Evolutionary conservation across 305 asterid species (phyloP), one percentile per base, ranked within the genome.

Genomic region (Nicotiana rustica): DNA sequence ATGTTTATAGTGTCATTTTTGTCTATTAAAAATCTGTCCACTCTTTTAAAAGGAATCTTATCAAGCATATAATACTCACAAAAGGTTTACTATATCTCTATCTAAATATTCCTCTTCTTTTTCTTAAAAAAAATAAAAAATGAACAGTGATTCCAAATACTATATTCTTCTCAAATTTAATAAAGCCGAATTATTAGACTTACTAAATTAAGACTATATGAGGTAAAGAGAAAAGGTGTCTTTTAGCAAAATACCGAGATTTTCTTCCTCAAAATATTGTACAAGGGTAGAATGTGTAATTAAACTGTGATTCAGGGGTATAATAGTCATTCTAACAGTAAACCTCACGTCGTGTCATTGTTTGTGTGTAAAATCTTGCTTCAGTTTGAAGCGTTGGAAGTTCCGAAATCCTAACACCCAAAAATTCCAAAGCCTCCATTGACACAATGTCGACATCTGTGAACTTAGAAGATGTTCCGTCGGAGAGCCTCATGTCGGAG

Each of bases 401-500:
- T 15, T 52, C 65, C 80, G 47, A 52, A 49, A 7, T 25, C 64
- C 44, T 6, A 21, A 71, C 38, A 6, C 19, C 19, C 61, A 3
- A 41, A 41, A 41, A 3, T 41, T 4, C 49, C 47, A 38, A 41
- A 41, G 12, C 3, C 49, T 41, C 49, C 49, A 41, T 41, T 41
- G 49, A 41, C 8, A 8, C 49, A 41, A 75, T 75, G 80, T 75
- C 80, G 47, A 52, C 80, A 75, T 73, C 79, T 7, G 62, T 75
- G 47, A 75, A 75, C 65, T 77, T 84, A 29, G 87, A 84, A 44
- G 84, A 84, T 61, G 76, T 84, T 17, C 84, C 80, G 21, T 65
- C 84, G 6, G 79, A 71, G 29, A 77, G 75, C 75, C 61, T 84
- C 79, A 84, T 81, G 87, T 71, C 82, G 70, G 87, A 84, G 82